phyloP scores from a whole-genome alignment of 2,329 filamentous ascomycete genomes.

The Aspergillus fijiensis region DNA sequence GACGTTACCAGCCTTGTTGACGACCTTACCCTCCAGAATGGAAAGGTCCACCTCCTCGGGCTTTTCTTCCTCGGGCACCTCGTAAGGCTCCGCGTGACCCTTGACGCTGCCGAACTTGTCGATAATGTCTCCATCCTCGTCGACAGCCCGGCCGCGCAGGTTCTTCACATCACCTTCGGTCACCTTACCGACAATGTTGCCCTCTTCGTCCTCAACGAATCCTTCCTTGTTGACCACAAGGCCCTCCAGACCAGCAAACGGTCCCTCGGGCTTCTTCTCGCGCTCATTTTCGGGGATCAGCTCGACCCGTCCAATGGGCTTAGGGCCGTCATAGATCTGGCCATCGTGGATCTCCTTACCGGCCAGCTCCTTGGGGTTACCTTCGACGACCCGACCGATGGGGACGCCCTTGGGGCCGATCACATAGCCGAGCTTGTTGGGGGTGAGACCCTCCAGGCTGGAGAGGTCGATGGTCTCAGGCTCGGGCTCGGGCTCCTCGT shows the following conservation, averaged over 20 bases:
- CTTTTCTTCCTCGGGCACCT: constrained; percentile 51
- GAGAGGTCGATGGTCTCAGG: constrained; percentile 52
- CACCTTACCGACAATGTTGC: constrained; percentile 71
- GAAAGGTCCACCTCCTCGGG: constrained; percentile 55
- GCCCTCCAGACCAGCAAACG: constrained; percentile 58
- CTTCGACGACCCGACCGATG: constrained; percentile 57
- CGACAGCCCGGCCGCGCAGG: constrained; percentile 71
- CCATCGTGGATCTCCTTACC: constrained; percentile 59
- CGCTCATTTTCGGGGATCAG: constrained; percentile 59
- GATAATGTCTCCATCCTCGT: constrained; percentile 78
- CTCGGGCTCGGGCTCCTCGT: constrained; percentile 46
- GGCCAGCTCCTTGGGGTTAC: constrained; percentile 56
- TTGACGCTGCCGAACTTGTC: constrained; percentile 70
- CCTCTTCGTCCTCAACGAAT: constrained; percentile 71
- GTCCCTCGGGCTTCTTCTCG: constrained; percentile 56
- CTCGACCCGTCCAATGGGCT: constrained; percentile 58
- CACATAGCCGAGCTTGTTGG: constrained; percentile 61
- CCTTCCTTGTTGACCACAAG: constrained; percentile 59
- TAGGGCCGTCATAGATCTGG: constrained; percentile 56
- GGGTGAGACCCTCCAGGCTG: constrained; percentile 52
- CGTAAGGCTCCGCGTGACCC: constrained; percentile 58
- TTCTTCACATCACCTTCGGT: constrained; percentile 69
- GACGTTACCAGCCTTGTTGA: constrained; percentile 64
- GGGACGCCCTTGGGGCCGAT: constrained; percentile 55
- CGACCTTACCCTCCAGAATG: constrained; percentile 59